Base-by-base conservation (phyloP, 2,329 filamentous ascomycete species). In the Pyricularia grisea region DNA sequence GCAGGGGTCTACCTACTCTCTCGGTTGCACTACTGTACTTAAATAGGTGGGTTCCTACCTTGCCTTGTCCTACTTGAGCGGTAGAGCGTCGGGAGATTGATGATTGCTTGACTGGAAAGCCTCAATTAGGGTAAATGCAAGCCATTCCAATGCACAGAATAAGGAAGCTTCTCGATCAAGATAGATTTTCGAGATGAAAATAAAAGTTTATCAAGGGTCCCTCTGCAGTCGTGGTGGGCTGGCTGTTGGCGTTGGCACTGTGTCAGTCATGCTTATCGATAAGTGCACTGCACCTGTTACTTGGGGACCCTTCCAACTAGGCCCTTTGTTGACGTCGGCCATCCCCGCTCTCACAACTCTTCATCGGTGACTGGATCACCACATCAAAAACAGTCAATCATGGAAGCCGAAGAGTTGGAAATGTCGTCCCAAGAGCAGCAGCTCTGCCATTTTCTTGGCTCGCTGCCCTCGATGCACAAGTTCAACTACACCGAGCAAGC, bases 401-500 rank as follows among this genome's bases (percentile, higher is more conserved):
- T 61, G 58, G 58, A 61, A 17, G 58, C 7, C n/a, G 58, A 61
- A n/a, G 58, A 27, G 23, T 14, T 61, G 23, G 58, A 78, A 68
- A 84, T 88, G 81, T 85, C 87, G 72, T 88, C 87, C 23, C 87
- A 88, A 77, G 93, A 97, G 84, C 89, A 86, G 81, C 89, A 91
- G 83, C 91, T 98, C 80, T 94, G 92, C 78, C 87, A 91, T 78
- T 88, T 92, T 75, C 87, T 99, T 75, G 88, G 91, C 77, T 87
- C 90, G 75, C 87, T 96, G 75, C 94, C 95, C 69, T 83, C 83
- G 73, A 84, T 86, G 73, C 89, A 92, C 82, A 83, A 86, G 72
- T 92, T 92, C 80, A 90, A 91, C 71, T 99, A 94, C 80, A 89
- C 85, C 61, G 84, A 89, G 68, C 81, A 87, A 65, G 93, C 94